Evolutionary conservation across 495 filamentous ascomycete species (phyloP).

Genomic region (Lasiosphaeria miniovina): DNA sequence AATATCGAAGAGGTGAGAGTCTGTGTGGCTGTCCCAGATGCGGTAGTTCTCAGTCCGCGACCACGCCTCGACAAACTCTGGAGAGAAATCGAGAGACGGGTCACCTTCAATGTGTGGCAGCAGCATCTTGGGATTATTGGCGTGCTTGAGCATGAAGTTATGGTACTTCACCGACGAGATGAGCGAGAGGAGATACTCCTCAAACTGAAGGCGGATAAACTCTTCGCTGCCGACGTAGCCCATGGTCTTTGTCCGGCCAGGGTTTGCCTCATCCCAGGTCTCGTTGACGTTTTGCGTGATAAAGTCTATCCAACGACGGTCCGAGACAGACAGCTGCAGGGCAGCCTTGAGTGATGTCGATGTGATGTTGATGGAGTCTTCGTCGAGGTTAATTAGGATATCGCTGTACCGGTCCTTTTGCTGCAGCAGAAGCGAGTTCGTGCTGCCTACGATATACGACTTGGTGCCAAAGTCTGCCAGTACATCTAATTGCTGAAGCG

Average conservation of each 20-base stretch:
- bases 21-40: constrained; percentile 69
- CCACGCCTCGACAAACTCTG: constrained; percentile 78
- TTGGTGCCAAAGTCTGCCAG: constrained; percentile 93
- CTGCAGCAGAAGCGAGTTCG: constrained; percentile 88
- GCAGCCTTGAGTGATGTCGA: constrained; percentile 75
- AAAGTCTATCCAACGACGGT: constrained; percentile 95
- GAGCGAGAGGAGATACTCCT: constrained; percentile 91
- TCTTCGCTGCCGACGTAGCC: constrained; percentile 97
- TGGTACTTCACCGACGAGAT: constrained; percentile 88
- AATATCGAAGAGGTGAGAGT: constrained; percentile 89
- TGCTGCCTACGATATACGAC: constrained; percentile 95
- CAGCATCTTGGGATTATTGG: constrained; percentile 55
- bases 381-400: constrained; percentile 94
- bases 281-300: constrained; percentile 90
- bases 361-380: constrained; percentile 78
- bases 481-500: constrained; percentile 90
- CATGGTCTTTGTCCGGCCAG: constrained; percentile 82
- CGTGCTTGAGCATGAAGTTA: constrained; percentile 64
- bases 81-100: constrained; percentile 74
- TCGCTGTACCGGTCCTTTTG: constrained; percentile 98
- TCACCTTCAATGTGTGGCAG: constrained; percentile 76
- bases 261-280: constrained; percentile 93
- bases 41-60: constrained; percentile 81
- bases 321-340: constrained; percentile 76
- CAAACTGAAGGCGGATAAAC: constrained; percentile 95